These are phyloP conservation scores for Yarrowia divulgata DNA, from an alignment of 805 yeast genomes.

Conservation along the genomic window DNA sequence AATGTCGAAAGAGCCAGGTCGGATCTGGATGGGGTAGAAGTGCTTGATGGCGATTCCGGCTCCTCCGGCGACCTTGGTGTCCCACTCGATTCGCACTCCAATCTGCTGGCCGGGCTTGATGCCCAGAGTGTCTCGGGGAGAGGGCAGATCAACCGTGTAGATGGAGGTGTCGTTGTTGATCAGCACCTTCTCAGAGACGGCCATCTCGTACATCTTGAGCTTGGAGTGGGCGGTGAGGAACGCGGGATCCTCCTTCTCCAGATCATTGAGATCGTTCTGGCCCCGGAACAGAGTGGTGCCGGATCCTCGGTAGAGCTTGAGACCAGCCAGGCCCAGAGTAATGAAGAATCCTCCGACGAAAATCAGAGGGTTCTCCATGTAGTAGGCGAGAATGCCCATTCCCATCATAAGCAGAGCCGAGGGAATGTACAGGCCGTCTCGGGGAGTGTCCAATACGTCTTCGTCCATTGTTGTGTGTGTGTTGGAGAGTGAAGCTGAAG, in stretches of 20 bases:
- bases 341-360: conserved; percentile 34
- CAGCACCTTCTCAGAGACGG: conserved; percentile 23
- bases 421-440: conserved; percentile 38
- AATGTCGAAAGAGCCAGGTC: conserved; percentile 30
- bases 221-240: conserved; percentile 16
- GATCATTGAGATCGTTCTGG: conserved; percentile 37
- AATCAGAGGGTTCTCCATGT: conserved; percentile 16
- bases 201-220: conserved; percentile 27
- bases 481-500: conserved; percentile 1
- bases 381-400: conserved; percentile 33
- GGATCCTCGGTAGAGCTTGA: conserved; percentile 28
- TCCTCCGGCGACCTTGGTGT: conserved; percentile 33
- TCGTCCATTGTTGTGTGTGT: conserved; percentile 21
- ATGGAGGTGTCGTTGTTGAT: conserved; percentile 32
- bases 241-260: conserved; percentile 24
- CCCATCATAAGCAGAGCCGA: conserved; percentile 33
- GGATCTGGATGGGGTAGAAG: conserved; percentile 36
- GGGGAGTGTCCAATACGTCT: conserved; percentile 31
- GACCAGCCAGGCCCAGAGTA: conserved; percentile 32
- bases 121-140: conserved; percentile 6
- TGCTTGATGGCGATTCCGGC: conserved; percentile 35
- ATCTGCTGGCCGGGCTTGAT: conserved; percentile 30
- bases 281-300: conserved; percentile 27
- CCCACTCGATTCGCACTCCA: conserved; percentile 24
- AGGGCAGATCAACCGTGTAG: conserved; percentile 32